Evolutionary conservation across 192 early-diverging fungal genomes (phyloP), one percentile per base, ranked within the genome.

Genomic region (Dissophora globulifera): DNA sequence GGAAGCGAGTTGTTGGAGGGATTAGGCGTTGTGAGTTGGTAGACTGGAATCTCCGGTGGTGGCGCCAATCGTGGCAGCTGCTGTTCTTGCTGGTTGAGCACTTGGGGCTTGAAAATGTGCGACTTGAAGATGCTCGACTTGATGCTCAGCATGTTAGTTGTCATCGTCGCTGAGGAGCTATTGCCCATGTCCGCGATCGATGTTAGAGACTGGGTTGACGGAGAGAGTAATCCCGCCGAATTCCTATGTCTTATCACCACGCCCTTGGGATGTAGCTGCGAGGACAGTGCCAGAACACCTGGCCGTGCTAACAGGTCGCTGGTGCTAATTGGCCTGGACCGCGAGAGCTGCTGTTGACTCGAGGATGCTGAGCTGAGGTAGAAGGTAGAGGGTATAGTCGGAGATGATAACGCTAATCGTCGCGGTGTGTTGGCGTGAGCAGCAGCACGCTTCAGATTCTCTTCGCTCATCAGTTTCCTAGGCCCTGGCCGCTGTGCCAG

Each of bases 151-250:
- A 52, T 7, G 52, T 50, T 67, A 11, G 72, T 62, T n/a, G 53
- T 67, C 16, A 62, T 67, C 0, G 63, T 57, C 12, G 72, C 72
- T 2, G 72, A 67, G 22, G 69, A 74, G 19, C 23, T 22, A 27
- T 64, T 63, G 49, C n/a, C 55, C 22, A 60, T 15, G 26, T 75
- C 57, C 15, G 57, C 48, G n/a, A 55, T 60, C 19, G 63, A 64
- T 0, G 51, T n/a, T 26, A 42, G 48, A 3, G 64, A 67, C 19
- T 61, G 50, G 10, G 25, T 47, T 0, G 33, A 4, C 4, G 50
- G 57, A 2, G 52, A 67, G 8, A 62, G 35, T 7, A 62, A 16
- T 1, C 56, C 50, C 1, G 30, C 19, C 2, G 30, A 19, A 2
- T 54, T 62, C 11, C 16, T 41, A 19, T 46, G 50, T 16, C 45